These are phyloP conservation scores for Paecilomyces fulvus DNA, from an alignment of 2,329 filamentous ascomycete species.

Conservation along the genomic window DNA sequence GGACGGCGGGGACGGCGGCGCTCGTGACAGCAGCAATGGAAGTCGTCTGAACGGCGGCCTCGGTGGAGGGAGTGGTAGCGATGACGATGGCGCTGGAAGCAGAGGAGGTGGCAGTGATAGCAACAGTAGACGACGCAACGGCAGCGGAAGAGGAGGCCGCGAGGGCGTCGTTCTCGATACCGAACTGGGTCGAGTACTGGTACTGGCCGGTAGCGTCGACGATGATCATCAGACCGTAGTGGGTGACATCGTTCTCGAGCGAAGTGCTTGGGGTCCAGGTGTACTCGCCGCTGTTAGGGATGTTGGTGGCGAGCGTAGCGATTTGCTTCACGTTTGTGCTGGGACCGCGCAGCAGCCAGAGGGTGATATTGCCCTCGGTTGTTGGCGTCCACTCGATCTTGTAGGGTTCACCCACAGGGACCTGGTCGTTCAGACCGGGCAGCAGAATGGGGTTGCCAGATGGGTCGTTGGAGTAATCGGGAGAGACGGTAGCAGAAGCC, in stretches of 20 bases:
- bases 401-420: conserved; percentile 49
- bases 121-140: background rate
- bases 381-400: conserved; percentile 50
- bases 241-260: conserved; percentile 42
- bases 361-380: conserved; percentile 37
- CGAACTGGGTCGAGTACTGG: conserved; percentile 57
- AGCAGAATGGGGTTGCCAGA: conserved; percentile 47
- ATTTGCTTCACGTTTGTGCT: conserved; percentile 46
- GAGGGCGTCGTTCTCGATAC: conserved; percentile 35
- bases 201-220: conserved; percentile 51
- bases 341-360: conserved; percentile 53
- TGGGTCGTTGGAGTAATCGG: conserved; percentile 27
- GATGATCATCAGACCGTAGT: conserved; percentile 55
- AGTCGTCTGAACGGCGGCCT: conserved; percentile 8
- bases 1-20: conserved; percentile 4
- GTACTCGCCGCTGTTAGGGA: conserved; percentile 49
- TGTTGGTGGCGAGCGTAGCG: conserved; percentile 44
- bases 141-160: conserved; percentile 6
- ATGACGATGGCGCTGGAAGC: background rate
- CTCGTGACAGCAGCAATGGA: conserved; percentile 5
- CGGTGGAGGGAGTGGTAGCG: conserved; percentile 2
- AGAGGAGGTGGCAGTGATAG: conserved; percentile 1
- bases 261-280: conserved; percentile 44
- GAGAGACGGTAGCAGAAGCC: conserved; percentile 29
- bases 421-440: conserved; percentile 44